Evolutionary conservation across 768 basidiomycete species (phyloP), one percentile per base, ranked within the genome.

Genomic region (Gautieria morchelliformis): DNA sequence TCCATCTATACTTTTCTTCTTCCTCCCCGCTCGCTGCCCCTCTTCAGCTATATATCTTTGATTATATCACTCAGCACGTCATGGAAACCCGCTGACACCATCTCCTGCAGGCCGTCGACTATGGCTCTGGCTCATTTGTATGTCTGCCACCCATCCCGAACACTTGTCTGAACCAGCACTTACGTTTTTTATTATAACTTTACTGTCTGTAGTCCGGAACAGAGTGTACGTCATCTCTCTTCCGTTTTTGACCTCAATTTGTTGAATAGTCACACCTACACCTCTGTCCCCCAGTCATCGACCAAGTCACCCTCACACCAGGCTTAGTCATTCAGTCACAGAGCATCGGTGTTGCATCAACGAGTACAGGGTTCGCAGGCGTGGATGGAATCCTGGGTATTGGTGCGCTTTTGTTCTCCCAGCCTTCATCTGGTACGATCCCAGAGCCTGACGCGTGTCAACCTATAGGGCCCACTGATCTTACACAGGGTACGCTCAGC

Each of bases 11-110:
- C 80, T 58, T 24, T 64, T 39, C 86, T 60, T 81, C 32, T 17
- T 40, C 45, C 15, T 65, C 68, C 7, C 86, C 33, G 6, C 5
- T 35, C n/a, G 33, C 87, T 61, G 84, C n/a, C n/a, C 83, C 53
- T 78, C 78, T 39, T 83, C 82, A 17, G 27, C 42, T n/a, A 7
- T 8, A 20, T 56, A 17, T 10, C 10, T 6, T 30, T 17, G 17
- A 27, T 20, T 45, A 14, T n/a, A 22, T 8, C 27, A 17, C 11
- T 7, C n/a, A 53, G 8, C 19, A 17, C 24, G 5, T 9, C 14
- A 19, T 39, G 24, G 10, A 22, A 11, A 27, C 27, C 30, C n/a
- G 10, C 24, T 30, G 10, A n/a, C 49, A 27, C 32, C 11, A 35
- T 22, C 8, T 15, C 32, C 14, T 33, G 35, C 24, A 57, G 56